Evolutionary conservation across 2,329 filamentous ascomycete genomes (phyloP).

Genomic region (Paradendryphiella salina): DNA sequence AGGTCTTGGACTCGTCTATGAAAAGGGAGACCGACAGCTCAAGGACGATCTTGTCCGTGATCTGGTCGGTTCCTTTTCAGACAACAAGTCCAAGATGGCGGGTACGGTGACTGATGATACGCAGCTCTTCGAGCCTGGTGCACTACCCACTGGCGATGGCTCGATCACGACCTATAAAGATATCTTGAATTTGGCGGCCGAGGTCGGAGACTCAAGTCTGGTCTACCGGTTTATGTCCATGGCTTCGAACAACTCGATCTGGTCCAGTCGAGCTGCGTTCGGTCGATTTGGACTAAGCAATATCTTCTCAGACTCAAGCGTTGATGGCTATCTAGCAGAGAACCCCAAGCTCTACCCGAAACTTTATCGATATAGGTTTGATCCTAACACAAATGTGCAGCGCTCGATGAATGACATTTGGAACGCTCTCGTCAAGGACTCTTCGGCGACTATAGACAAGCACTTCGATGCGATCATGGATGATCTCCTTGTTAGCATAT

Average conservation of each 20-base stretch:
- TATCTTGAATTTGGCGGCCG: conserved; percentile 91
- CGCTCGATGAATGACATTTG: conserved; percentile 97
- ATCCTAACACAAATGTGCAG: conserved; percentile 91
- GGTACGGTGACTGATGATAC: conserved; percentile 87
- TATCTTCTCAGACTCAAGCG: conserved; percentile 81
- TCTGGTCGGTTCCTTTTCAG: conserved; percentile 83
- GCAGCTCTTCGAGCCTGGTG: conserved; percentile 88
- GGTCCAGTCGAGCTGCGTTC: conserved; percentile 96
- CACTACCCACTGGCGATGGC: conserved; percentile 85
- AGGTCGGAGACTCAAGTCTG: conserved; percentile 93
- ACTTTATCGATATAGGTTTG: conserved; percentile 90
- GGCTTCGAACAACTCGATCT: conserved; percentile 92
- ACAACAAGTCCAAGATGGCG: conserved; percentile 67
- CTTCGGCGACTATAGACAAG: conserved; percentile 71
- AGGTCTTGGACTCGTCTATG: conserved; percentile 89
- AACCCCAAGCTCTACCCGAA: conserved; percentile 96
- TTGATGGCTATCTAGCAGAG: conserved; percentile 67
- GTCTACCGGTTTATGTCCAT: conserved; percentile 99
- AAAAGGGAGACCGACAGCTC: conserved; percentile 79
- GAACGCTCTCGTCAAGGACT: conserved; percentile 92
- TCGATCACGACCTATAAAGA: conserved; percentile 96
- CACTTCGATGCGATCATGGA: conserved; percentile 89
- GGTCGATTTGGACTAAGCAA: conserved; percentile 90
- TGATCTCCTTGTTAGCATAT: conserved; percentile 80
- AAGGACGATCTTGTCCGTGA: conserved; percentile 85